These are phyloP conservation scores for Aspergillus diversus DNA, from an alignment of 495 filamentous ascomycete species.

Conservation along the genomic window DNA sequence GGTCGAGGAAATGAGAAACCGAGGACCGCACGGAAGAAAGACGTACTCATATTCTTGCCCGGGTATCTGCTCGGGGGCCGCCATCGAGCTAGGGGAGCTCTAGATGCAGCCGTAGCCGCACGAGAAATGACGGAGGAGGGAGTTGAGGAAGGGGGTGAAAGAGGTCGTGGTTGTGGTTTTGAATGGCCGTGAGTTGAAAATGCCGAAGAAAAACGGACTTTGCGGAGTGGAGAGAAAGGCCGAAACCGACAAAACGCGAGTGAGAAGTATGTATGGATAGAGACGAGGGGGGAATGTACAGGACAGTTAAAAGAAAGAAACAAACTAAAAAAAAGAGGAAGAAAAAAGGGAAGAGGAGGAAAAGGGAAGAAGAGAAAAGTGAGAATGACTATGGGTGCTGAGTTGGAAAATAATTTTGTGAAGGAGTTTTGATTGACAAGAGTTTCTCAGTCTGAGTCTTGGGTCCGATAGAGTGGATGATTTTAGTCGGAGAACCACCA, in stretches of 20 bases:
- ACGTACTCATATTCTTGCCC: constrained; percentile 53
- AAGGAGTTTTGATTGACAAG: constrained; percentile 4
- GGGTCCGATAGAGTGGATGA: constrained; percentile 7
- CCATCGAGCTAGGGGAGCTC: constrained; percentile 50
- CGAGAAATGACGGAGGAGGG: constrained; percentile 12
- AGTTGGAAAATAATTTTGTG: constrained; percentile 10
- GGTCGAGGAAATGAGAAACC: constrained; percentile 5
- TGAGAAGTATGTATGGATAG: constrained; percentile 3
- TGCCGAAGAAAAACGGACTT: constrained; percentile 28
- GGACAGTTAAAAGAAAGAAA: constrained; percentile 2
- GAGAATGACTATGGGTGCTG: background rate
- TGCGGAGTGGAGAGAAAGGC: constrained; percentile 24
- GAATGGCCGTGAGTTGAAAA: constrained; percentile 15
- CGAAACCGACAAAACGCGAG: constrained; percentile 17
- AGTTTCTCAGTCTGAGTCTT: background rate
- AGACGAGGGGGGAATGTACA: constrained; percentile 17
- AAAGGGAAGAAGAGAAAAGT: constrained; percentile 8
- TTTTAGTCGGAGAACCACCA: constrained; percentile 1
- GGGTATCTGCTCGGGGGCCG: constrained; percentile 40
- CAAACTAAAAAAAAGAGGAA: constrained; percentile 3
- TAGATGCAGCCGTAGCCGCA: constrained; percentile 38
- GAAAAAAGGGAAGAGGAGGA: constrained; percentile 9
- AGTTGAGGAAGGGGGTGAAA: constrained; percentile 10
- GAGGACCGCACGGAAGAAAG: constrained; percentile 11
- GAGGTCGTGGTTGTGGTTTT: constrained; percentile 10